Evolutionary conservation across 2,329 filamentous ascomycete species (phyloP), one percentile per base, ranked within the genome.

Genomic region (Microdochium paspali): DNA sequence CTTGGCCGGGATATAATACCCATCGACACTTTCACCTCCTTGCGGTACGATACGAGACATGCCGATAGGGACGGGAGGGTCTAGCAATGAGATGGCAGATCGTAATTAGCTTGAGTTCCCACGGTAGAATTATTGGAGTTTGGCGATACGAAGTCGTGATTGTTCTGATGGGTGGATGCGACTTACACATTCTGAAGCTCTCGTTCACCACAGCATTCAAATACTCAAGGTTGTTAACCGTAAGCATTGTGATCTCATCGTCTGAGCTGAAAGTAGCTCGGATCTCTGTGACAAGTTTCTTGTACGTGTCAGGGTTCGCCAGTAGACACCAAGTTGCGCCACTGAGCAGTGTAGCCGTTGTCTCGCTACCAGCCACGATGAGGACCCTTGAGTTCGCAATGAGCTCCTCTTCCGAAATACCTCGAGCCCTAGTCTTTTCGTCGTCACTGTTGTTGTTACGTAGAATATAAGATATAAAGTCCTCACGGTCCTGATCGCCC

Each of bases 361-460:
- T 78, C 54, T 77, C 74, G 3, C 68, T 71, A 4, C 74, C 73
- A 5, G 71, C 73, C 10, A 71, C 57, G 28, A 76, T 61, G 3
- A 69, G 54, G 10, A 63, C 52, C 15, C 47, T 53, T 4, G 57
- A 53, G 46, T 62, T 63, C 30, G 46, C 46, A 3, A 48, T 47
- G 0, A 63, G 47, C 28, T 57, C 46, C 15, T 54, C 50, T 12
- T 58, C 30, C 21, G 45, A 49, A 21, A 61, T 48, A 13, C 26
- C 26, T 13, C 26, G 7, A 13, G 26, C 26, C 26, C 13, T 28
- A 20, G 53, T 42, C 25, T 53, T 32, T 24, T 20, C 24, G 9
- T 21, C 26, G 39, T 23, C 7, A 13, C 24, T 13, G 18, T 25
- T 23, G 39, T 24, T 40, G 44, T 26, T 20, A 10, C 12, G 28